phyloP scores from a whole-genome alignment of 208 protist genomes.

The Acanthamoeba healyi region DNA sequence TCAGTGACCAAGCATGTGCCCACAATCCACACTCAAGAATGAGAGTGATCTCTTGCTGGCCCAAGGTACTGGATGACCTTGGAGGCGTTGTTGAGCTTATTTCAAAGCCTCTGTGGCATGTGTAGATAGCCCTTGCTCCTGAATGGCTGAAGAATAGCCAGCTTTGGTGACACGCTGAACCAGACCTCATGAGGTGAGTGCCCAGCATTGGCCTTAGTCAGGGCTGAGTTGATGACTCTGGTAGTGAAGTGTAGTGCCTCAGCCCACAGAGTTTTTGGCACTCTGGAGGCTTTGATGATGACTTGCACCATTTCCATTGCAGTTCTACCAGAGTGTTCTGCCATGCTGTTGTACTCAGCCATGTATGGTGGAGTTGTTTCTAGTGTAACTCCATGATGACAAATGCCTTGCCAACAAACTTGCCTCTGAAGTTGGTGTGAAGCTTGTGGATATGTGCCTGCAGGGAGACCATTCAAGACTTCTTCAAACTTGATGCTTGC shows the following conservation, averaged over 20 bases:
- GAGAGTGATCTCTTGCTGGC: neutral
- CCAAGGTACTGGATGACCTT: neutral
- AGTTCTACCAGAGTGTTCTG: no score
- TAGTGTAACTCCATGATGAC: neutral
- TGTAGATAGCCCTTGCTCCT: neutral
- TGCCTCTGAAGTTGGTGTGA: neutral
- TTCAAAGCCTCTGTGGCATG: neutral
- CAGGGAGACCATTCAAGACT: neutral
- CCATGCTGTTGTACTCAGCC: no score
- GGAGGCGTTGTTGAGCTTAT: neutral
- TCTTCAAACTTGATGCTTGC: neutral
- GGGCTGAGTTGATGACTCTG: neutral
- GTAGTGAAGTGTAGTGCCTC: neutral
- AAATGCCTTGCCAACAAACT: neutral
- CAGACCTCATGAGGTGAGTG: neutral
- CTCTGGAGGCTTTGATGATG: no score
- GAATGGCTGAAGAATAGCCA: neutral
- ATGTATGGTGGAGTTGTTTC: no score
- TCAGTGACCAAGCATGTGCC: neutral
- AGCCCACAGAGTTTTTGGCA: neutral
- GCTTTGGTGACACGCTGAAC: neutral
- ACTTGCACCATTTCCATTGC: no score
- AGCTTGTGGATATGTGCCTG: neutral
- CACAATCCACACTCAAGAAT: neutral
- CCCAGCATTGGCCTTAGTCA: neutral